Conservation (phyloP, 352 stramenopile genomes). For the Pythium dissotocum region DNA sequence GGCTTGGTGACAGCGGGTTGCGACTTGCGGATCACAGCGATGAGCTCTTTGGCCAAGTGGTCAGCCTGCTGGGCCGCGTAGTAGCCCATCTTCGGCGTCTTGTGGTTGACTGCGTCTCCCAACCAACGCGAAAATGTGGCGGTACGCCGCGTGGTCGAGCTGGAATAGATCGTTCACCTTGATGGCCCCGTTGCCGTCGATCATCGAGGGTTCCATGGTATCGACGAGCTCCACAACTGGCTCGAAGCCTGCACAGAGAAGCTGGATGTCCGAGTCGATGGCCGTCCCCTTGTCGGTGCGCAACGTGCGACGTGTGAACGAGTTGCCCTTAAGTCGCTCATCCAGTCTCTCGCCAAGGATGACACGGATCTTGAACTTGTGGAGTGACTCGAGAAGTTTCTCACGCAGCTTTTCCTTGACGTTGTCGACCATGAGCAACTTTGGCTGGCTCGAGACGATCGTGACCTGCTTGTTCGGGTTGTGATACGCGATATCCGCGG, state of each 20-base stretch:
- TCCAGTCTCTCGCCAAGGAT: slow-evolving; percentile 50
- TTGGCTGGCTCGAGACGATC: slow-evolving; percentile 37
- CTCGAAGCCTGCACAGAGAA: slow-evolving; percentile 43
- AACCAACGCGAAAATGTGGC: slow-evolving; percentile 53
- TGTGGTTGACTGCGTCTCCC: slow-evolving; percentile 51
- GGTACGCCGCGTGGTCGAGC: slow-evolving; percentile 42
- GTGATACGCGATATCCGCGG: slow-evolving; percentile 50
- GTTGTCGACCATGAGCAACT: slow-evolving; percentile 37
- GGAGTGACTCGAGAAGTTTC: slow-evolving; percentile 31
- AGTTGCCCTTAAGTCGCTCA: slow-evolving; percentile 34
- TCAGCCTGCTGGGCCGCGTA: slow-evolving; percentile 6
- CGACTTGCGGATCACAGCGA: slow-evolving; percentile 33
- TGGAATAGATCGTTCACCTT: slow-evolving; percentile 54
- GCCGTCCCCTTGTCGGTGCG: slow-evolving; percentile 45
- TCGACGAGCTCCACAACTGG: slow-evolving; percentile 29
- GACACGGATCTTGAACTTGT: slow-evolving; percentile 44
- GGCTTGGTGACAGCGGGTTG: slow-evolving; percentile 37
- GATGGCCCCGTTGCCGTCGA: slow-evolving; percentile 40
- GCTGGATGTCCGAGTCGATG: slow-evolving; percentile 51
- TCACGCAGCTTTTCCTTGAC: slow-evolving; percentile 48
- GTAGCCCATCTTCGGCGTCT: slow-evolving; percentile 40
- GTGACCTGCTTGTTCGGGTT: slow-evolving; percentile 56
- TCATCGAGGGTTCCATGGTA: slow-evolving; percentile 43
- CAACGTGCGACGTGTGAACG: slow-evolving; percentile 38
- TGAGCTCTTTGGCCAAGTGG: slow-evolving; percentile 29